Base-by-base conservation (phyloP, 2,329 filamentous ascomycete species). In the Aspergillus floridensis region DNA sequence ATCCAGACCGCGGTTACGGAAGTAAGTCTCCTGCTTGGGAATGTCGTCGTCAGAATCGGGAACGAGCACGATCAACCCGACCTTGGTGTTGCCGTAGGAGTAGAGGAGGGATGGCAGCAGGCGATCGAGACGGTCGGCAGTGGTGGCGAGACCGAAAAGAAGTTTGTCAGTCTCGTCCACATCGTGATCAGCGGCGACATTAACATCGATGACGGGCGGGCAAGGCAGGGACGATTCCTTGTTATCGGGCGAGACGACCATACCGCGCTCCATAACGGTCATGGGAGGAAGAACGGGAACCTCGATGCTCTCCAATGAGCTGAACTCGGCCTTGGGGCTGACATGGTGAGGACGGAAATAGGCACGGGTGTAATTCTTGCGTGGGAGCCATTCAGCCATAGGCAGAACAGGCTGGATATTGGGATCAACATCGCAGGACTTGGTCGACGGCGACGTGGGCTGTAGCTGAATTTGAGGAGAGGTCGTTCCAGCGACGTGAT, bases 341-440 rank as follows among this genome's bases (percentile, higher is more conserved):
- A 76, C 70, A 55, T 71, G 66, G 57, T 69, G 74, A 60, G 76
- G 74, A 49, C 75, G 76, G 65, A 78, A 70, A 64, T 77, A 77
- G 61, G 72, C 68, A 53, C 76, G 76, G 32, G 75, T 78, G 63
- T 76, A 78, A 66, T 78, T 77, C 71, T 78, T 78, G 68, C 74
- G 75, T 19, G 68, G 66, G 44, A 78, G 71, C 76, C 76, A 78
- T 67, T 78, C 76, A 49, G 67, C 65, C 66, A 77, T 74, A 7
- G 74, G 68, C 35, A 78, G 58, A 12, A 74, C 73, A 26, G 74
- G 72, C 50, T 70, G 65, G 31, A 72, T 59, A 50, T 68, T 68
- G 11, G 72, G 70, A 48, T 77, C 72, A 19, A 70, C 67, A 35
- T 74, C 73, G 60, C 76, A 78, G 49, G 71, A 63, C 49, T 65